Base-by-base conservation (phyloP, 164 flowering plant species). In the Vitis rotundifolia region DNA sequence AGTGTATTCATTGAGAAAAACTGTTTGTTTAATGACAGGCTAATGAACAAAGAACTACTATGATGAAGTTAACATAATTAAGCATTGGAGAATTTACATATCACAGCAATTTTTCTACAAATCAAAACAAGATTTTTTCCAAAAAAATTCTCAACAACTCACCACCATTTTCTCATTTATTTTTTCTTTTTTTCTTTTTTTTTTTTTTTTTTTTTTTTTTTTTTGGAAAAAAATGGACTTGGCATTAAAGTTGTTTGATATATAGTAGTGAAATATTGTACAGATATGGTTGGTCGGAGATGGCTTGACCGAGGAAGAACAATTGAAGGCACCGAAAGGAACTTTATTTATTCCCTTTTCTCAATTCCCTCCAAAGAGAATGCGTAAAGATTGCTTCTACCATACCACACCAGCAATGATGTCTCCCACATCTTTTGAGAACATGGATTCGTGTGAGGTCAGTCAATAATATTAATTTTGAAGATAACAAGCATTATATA, bases 401-500 rank as follows among this genome's bases (percentile, higher is more conserved):
- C 62, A 77, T 61, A 54, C 16, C 71, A 87, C 91, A 2, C 90
- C 90, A 2, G 79, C 91, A 5, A 77, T 89, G 90, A 26, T 71
- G 11, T 66, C 76, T 59, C 94, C 91, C 0, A n/a, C 58, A 3
- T 76, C 85, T 66, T 66, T 89, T 1, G 80, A 77, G 55, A 86
- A 87, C 52, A 57, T 89, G 47, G 83, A 89, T 53, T 81, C 94
- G 54, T 88, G 90, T 49, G 93, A 88, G 90, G 92, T 88, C n/a
- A 19, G 52, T 15, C 5, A 55, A 2, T 13, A 5, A 37, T 12
- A 26, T 9, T 16, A 9, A 51, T 50, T 51, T 55, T 5, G 0
- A 37, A 37, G 44, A 37, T 5, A 37, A 4, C 44, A 31, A 31
- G 7, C 7, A 31, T 6, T 6, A 31, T 31, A 31, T 31, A 22